These are phyloP conservation scores for Ophiognomonia clavigignenti-juglandacearum DNA, from an alignment of 2,329 filamentous ascomycete genomes.

Conservation along the genomic window DNA sequence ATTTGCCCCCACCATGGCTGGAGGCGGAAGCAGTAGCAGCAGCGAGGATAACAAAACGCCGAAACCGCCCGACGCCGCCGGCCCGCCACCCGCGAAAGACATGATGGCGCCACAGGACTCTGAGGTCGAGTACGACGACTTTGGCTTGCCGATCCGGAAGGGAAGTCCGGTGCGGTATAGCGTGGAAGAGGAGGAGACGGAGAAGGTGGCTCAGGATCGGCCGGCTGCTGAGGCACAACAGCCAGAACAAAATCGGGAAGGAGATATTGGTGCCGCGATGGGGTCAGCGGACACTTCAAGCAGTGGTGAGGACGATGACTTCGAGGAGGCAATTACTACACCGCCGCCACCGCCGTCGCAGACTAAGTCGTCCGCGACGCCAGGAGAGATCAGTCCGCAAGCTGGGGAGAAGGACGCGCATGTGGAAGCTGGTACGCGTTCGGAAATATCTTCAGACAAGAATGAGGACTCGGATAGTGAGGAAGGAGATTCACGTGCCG, in stretches of 20 bases:
- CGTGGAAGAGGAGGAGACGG: background rate
- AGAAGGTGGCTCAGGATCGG: background rate
- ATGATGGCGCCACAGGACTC: background rate
- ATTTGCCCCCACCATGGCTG: no score
- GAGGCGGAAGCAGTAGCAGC: background rate
- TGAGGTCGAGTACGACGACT: conserved; percentile 57
- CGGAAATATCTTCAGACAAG: conserved; percentile 8
- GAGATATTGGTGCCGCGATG: conserved; percentile 18
- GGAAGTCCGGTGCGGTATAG: conserved; percentile 33
- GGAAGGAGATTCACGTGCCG: no score
- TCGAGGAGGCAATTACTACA: conserved; percentile 23
- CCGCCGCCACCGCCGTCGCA: conserved; percentile 1
- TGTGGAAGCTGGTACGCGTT: background rate
- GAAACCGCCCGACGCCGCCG: background rate
- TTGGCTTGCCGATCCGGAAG: conserved; percentile 58
- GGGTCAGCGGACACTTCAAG: conserved; percentile 1
- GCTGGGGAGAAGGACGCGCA: background rate
- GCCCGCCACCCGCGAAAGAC: no score
- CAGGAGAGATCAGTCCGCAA: background rate
- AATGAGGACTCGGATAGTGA: background rate
- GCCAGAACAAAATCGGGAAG: conserved; percentile 9
- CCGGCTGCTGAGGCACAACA: conserved; percentile 11
- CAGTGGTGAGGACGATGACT: conserved; percentile 21
- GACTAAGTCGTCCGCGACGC: background rate
- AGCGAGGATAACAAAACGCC: background rate